Evolutionary conservation across 2,329 filamentous ascomycete species (phyloP).

Genomic region (Colletotrichum falcatum): DNA sequence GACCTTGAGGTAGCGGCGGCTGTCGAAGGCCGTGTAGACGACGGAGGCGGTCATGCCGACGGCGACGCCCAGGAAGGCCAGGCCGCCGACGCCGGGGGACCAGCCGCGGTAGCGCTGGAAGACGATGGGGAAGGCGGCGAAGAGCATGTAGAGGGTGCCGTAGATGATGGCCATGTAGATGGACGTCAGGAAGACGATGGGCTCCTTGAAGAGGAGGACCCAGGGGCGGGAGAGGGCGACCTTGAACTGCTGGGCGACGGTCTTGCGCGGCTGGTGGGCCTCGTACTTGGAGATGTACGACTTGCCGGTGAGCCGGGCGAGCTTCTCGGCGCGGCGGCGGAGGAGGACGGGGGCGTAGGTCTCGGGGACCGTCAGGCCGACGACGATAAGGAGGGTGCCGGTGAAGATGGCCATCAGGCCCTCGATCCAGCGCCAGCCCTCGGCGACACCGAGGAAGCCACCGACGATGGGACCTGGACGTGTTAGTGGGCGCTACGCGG

Average conservation of each 20-base stretch:
- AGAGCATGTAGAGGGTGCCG: constrained; percentile 69
- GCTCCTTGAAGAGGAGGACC: constrained; percentile 76
- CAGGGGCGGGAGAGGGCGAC: constrained; percentile 66
- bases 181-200: constrained; percentile 74
- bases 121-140: constrained; percentile 73
- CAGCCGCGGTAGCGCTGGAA: constrained; percentile 71
- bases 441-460: constrained; percentile 73
- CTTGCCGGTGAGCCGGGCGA: constrained; percentile 43
- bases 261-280: constrained; percentile 56
- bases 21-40: constrained; percentile 58
- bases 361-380: constrained; percentile 61
- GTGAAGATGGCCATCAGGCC: constrained; percentile 73
- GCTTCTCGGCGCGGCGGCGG: constrained; percentile 43
- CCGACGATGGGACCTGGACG: constrained; percentile 74
- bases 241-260: constrained; percentile 59
- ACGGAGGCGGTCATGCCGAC: constrained; percentile 73
- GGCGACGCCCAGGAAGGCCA: constrained; percentile 76
- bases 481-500: constrained; percentile 76
- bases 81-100: constrained; percentile 68
- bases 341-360: constrained; percentile 48
- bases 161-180: constrained; percentile 75
- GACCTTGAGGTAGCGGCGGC: constrained; percentile 56
- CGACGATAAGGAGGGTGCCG: constrained; percentile 41
- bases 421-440: constrained; percentile 78
- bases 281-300: constrained; percentile 54